Conservation (phyloP, 495 filamentous ascomycete genomes). For the Penicillium psychrofluorescens region DNA sequence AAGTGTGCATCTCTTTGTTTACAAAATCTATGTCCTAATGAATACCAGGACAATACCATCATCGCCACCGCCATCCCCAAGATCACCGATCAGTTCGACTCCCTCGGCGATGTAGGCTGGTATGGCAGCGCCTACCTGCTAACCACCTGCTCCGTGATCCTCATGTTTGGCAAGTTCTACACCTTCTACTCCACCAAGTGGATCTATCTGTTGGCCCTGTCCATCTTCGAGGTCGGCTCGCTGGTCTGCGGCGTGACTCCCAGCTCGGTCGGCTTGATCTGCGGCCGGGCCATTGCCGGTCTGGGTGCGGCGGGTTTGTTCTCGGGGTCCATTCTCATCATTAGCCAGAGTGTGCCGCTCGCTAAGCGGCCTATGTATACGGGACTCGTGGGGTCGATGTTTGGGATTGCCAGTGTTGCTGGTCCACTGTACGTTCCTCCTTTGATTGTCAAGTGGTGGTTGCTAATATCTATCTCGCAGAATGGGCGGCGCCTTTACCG, state of each 20-base stretch:
- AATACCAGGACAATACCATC: constrained; percentile 60
- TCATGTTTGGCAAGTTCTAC: constrained; percentile 73
- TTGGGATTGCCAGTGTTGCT: constrained; percentile 69
- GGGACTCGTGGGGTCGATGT: constrained; percentile 71
- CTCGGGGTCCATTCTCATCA: constrained; percentile 73
- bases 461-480: constrained; percentile 1
- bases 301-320: constrained; percentile 80
- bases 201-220: constrained; percentile 63
- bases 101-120: constrained; percentile 74
- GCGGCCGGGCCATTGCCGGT: constrained; percentile 80
- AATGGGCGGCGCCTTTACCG: constrained; percentile 53
- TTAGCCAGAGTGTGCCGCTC: constrained; percentile 68
- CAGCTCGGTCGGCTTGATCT: constrained; percentile 65
- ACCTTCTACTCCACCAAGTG: constrained; percentile 71
- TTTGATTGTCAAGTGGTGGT: too few relatives aligned
- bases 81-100: constrained; percentile 74
- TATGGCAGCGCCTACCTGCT: constrained; percentile 67
- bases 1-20: constrained; percentile 8
- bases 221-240: constrained; percentile 82
- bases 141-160: constrained; percentile 63
- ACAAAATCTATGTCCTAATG: not conserved
- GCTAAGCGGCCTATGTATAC: constrained; percentile 63
- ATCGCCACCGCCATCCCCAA: constrained; percentile 79
- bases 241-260: constrained; percentile 74
- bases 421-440: constrained; percentile 50